phyloP scores from a whole-genome alignment of 257 asterid genomes.

The Solanum rostratum region DNA sequence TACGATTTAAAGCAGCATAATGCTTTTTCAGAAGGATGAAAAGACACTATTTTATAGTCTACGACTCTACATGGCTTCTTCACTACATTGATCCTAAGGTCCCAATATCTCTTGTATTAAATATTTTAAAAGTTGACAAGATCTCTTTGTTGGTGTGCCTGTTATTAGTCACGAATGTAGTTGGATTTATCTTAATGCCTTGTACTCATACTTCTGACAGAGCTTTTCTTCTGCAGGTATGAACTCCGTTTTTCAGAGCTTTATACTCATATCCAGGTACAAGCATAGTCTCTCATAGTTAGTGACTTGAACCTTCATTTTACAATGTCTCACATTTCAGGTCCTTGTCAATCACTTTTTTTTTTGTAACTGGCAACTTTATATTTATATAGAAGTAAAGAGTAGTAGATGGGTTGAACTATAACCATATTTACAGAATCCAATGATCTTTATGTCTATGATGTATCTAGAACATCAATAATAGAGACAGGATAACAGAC shows the following conservation, averaged over 20 bases:
- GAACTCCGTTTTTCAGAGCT: conserved; percentile 78
- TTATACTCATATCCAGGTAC: conserved; percentile 61
- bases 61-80: background rate
- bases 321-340: conserved; percentile 1
- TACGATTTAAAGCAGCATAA: background rate
- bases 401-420: background rate
- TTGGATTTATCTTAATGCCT: background rate
- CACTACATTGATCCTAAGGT: background rate
- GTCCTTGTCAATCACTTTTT: background rate
- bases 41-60: background rate
- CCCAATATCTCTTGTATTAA: background rate
- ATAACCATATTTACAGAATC: background rate
- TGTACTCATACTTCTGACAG: background rate
- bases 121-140: background rate
- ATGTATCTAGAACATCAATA: background rate
- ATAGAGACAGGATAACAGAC: background rate
- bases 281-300: background rate
- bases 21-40: background rate
- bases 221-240: conserved; percentile 35
- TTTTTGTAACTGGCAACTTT: background rate
- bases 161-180: background rate
- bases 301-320: background rate
- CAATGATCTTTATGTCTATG: background rate
- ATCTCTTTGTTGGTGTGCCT: background rate
- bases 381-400: background rate